Conservation (phyloP, 129 eudicot species). For the Flaveria sonorensis region DNA sequence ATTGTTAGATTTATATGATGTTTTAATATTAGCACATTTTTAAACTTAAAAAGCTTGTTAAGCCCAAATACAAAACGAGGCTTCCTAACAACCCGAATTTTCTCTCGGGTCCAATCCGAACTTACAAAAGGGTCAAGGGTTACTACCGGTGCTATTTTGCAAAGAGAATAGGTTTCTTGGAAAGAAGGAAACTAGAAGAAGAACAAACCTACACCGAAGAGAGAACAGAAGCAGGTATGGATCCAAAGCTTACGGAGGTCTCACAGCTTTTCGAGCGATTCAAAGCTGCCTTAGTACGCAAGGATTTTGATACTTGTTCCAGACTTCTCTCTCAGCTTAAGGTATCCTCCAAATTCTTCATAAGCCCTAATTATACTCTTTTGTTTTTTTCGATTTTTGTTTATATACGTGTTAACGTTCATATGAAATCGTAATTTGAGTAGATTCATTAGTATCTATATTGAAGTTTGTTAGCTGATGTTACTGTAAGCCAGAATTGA, state of each 20-base stretch:
- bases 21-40: too few relatives aligned
- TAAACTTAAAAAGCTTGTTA: neutral
- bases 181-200: slow-evolving; percentile 28
- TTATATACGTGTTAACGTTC: neutral
- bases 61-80: slow-evolving; percentile 2
- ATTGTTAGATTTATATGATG: too few relatives aligned
- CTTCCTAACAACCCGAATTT: neutral
- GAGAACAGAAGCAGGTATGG: slow-evolving; percentile 44
- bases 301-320: slow-evolving; percentile 67
- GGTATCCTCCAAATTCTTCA: slow-evolving; percentile 43
- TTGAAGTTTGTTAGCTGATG: neutral
- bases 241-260: slow-evolving; percentile 73
- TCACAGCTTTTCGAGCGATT: slow-evolving; percentile 72
- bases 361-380: slow-evolving; percentile 20
- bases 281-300: slow-evolving; percentile 73
- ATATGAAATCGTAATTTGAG: neutral
- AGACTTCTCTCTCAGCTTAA: slow-evolving; percentile 77
- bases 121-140: neutral
- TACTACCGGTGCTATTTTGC: neutral
- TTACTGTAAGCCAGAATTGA: slow-evolving; percentile 17
- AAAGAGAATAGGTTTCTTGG: slow-evolving; percentile 32
- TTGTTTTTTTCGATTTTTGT: neutral
- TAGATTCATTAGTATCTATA: neutral
- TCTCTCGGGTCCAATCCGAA: slow-evolving; percentile 5
- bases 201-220: slow-evolving; percentile 9